A percentile compares a stretch with the other conserved stretches of the same genome.
Evolutionary conservation across 768 basidiomycete species (phyloP).

Genomic region (Russula emetica): DNA sequence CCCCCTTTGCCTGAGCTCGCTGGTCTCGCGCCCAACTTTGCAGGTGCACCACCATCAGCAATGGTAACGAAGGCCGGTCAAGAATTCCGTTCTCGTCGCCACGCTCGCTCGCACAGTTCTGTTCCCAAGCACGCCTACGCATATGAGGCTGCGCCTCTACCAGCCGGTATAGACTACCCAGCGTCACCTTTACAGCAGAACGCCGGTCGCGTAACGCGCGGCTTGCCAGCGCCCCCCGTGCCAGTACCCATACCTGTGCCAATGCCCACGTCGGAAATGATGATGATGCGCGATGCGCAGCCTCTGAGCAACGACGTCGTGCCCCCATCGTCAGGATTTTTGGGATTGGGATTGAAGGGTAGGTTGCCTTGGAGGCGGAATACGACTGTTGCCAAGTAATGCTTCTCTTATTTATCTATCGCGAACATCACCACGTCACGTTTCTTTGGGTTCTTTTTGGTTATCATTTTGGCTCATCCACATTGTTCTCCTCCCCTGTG

Average conservation of each 20-base stretch:
- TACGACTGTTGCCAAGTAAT: slow-evolving; percentile 5
- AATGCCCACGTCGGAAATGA: background rate
- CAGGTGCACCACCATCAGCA: background rate
- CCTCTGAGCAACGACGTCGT: background rate
- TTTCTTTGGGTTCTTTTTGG: background rate
- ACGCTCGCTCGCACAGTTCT: background rate
- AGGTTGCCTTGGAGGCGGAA: slow-evolving; percentile 24
- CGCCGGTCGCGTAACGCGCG: background rate
- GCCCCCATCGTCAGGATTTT: background rate
- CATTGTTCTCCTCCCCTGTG: background rate
- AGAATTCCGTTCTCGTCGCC: background rate
- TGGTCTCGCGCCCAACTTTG: slow-evolving; percentile 10
- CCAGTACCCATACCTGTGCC: background rate
- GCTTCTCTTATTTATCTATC: background rate
- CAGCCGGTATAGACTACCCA: slow-evolving; percentile 22
- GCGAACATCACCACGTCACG: background rate
- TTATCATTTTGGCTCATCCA: background rate
- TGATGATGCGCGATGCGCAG: background rate
- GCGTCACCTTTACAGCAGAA: slow-evolving; percentile 12
- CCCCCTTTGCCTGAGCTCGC: slow-evolving; percentile 16
- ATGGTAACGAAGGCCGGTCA: background rate
- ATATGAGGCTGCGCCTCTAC: slow-evolving; percentile 25
- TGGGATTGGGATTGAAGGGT: slow-evolving; percentile 12
- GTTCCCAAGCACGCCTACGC: background rate
- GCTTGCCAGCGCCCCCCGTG: background rate